Evolutionary conservation across 768 basidiomycete genomes (phyloP).

Genomic region (Brasilioporus rufonigricans): DNA sequence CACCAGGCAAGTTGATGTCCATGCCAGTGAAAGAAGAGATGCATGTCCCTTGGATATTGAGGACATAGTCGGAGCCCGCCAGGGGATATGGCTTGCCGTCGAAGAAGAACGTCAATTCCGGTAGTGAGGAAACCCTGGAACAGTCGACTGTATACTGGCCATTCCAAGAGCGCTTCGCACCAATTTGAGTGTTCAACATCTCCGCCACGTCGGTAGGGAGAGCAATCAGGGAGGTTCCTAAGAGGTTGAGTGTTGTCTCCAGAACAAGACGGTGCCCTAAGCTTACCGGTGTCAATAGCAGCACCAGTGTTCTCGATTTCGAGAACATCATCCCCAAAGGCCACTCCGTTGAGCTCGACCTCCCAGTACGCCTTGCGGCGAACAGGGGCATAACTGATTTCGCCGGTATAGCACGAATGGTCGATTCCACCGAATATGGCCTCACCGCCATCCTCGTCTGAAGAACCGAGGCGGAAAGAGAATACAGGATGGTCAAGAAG

Average conservation of each 20-base stretch:
- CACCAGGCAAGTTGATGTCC: slow-evolving; percentile 82
- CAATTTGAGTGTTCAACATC: slow-evolving; percentile 95
- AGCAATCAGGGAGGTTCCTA: slow-evolving; percentile 91
- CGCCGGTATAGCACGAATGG: slow-evolving; percentile 67
- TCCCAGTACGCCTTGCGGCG: slow-evolving; percentile 98
- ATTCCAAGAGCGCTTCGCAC: slow-evolving; percentile 92
- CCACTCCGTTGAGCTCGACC: slow-evolving; percentile 85
- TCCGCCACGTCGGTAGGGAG: slow-evolving; percentile 94
- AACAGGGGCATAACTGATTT: slow-evolving; percentile 83
- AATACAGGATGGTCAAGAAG: slow-evolving; percentile 87
- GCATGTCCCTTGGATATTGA: slow-evolving; percentile 89
- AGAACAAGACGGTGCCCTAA: neutral
- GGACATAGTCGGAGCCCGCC: slow-evolving; percentile 82
- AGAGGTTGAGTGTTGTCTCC: slow-evolving; percentile 2
- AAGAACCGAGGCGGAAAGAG: slow-evolving; percentile 88
- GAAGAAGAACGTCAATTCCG: slow-evolving; percentile 83
- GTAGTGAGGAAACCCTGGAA: slow-evolving; percentile 76
- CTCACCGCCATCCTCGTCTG: slow-evolving; percentile 87
- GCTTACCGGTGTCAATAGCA: slow-evolving; percentile 81
- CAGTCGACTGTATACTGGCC: slow-evolving; percentile 95
- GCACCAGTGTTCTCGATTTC: slow-evolving; percentile 94
- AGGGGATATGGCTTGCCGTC: slow-evolving; percentile 76
- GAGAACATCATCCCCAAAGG: slow-evolving; percentile 82
- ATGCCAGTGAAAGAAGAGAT: slow-evolving; percentile 91
- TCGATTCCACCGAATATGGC: slow-evolving; percentile 93